Conservation (phyloP, 805 yeast genomes). For the Zygosaccharomyces pseudorouxii region DNA sequence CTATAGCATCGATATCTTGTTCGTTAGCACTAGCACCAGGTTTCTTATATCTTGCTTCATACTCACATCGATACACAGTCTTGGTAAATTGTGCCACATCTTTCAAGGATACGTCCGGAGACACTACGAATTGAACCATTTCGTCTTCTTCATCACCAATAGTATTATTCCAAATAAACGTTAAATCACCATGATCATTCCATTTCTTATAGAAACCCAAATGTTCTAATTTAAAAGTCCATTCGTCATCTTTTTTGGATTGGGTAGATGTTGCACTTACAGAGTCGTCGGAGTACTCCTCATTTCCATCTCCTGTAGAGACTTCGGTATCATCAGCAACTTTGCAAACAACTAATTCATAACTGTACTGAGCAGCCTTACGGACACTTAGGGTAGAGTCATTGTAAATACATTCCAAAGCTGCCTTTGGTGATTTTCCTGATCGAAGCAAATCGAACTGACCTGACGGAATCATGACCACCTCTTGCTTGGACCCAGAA, state of each 20-base stretch:
- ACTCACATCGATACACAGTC: slow-evolving; percentile 62
- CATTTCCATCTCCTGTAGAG: slow-evolving; percentile 48
- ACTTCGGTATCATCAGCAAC: slow-evolving; percentile 64
- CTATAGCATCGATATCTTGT: slow-evolving; percentile 55
- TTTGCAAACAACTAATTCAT: slow-evolving; percentile 66
- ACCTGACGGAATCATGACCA: slow-evolving; percentile 72
- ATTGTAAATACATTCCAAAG: slow-evolving; percentile 72
- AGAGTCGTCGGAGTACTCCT: slow-evolving; percentile 39
- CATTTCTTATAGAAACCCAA: slow-evolving; percentile 52
- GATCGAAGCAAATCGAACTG: slow-evolving; percentile 69
- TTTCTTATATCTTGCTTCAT: slow-evolving; percentile 65
- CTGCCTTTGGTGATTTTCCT: slow-evolving; percentile 81
- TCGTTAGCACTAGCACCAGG: slow-evolving; percentile 44
- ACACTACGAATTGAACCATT: slow-evolving; percentile 72
- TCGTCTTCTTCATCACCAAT: slow-evolving; percentile 85
- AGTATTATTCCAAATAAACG: slow-evolving; percentile 74
- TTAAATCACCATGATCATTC: slow-evolving; percentile 49
- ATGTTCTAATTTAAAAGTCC: slow-evolving; percentile 62
- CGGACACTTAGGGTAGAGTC: slow-evolving; percentile 75
- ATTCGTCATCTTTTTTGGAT: slow-evolving; percentile 51
- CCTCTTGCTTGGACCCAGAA: slow-evolving; percentile 51
- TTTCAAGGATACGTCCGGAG: slow-evolving; percentile 46
- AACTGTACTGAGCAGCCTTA: slow-evolving; percentile 59
- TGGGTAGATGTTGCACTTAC: slow-evolving; percentile 32
- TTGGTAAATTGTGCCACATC: slow-evolving; percentile 60